These are phyloP conservation scores for Sedum album DNA, from an alignment of 164 flowering plant genomes.

Conservation along the genomic window DNA sequence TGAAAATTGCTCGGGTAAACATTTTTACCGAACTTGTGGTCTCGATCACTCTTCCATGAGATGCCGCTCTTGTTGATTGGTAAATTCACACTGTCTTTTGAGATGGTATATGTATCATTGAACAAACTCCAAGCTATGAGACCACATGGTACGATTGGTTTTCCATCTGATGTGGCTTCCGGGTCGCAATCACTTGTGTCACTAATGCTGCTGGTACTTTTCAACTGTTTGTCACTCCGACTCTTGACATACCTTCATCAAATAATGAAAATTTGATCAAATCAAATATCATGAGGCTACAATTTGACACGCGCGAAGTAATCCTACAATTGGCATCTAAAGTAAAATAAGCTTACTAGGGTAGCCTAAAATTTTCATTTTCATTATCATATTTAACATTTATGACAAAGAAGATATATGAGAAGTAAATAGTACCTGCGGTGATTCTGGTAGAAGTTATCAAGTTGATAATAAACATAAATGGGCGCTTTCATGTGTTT, in stretches of 20 bases:
- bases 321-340: too few relatives aligned
- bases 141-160: slow-evolving; percentile 71
- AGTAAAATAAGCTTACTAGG: too few relatives aligned
- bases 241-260: slow-evolving; percentile 56
- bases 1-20: slow-evolving; percentile 81
- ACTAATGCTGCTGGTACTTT: slow-evolving; percentile 5
- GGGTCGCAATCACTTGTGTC: slow-evolving; percentile 14
- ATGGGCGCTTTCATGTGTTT: slow-evolving; percentile 2
- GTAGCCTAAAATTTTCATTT: too few relatives aligned
- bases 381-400: too few relatives aligned
- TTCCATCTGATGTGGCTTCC: slow-evolving; percentile 10
- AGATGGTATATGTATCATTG: slow-evolving; percentile 66
- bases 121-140: slow-evolving; percentile 87
- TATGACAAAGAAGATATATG: too few relatives aligned
- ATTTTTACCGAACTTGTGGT: slow-evolving; percentile 71
- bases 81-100: slow-evolving; percentile 32
- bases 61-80: slow-evolving; percentile 58
- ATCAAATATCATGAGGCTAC: not conserved
- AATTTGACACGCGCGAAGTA: too few relatives aligned
- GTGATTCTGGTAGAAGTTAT: slow-evolving; percentile 10
- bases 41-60: slow-evolving; percentile 84
- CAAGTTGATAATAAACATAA: slow-evolving; percentile 8
- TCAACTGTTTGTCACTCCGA: slow-evolving; percentile 59
- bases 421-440: slow-evolving; percentile 4
- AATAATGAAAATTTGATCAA: not conserved